A percentile compares a stretch with the other conserved stretches of the same genome.
Conservation (phyloP, 129 eudicot species). For the Pseudognaphalium luteoalbum region DNA sequence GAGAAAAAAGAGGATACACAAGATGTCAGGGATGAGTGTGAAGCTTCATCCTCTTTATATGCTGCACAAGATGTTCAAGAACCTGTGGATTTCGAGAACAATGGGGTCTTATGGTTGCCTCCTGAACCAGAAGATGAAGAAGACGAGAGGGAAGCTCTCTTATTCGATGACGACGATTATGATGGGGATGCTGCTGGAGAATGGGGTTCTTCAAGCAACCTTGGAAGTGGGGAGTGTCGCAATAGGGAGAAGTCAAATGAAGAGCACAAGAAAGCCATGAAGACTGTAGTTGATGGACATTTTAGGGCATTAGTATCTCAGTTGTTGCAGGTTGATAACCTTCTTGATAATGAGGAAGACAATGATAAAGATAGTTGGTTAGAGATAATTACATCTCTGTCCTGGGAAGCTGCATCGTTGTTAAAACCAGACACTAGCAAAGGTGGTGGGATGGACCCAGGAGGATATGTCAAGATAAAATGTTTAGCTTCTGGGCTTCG, state of each 20-base stretch:
- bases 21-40: slow-evolving; percentile 70
- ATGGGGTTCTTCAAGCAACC: slow-evolving; percentile 77
- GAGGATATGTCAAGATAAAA: slow-evolving; percentile 96
- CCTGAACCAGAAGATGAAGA: slow-evolving; percentile 99
- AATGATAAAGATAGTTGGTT: slow-evolving; percentile 78
- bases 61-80: slow-evolving; percentile 70
- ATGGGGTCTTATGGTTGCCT: slow-evolving; percentile 98
- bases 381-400: slow-evolving; percentile 81
- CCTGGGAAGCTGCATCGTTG: slow-evolving; percentile 97
- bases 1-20: slow-evolving; percentile 44
- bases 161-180: slow-evolving; percentile 69
- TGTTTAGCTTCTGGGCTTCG: slow-evolving; percentile 91
- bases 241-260: slow-evolving; percentile 75
- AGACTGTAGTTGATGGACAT: slow-evolving; percentile 89
- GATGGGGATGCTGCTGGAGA: slow-evolving; percentile 81
- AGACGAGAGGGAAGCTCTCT: slow-evolving; percentile 75
- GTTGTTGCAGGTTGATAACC: slow-evolving; percentile 91
- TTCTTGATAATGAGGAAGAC: slow-evolving; percentile 56
- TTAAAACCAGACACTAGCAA: slow-evolving; percentile 93
- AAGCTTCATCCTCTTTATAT: slow-evolving; percentile 74
- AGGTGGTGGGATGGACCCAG: slow-evolving; percentile 99
- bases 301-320: slow-evolving; percentile 96
- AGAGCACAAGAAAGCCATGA: slow-evolving; percentile 88
- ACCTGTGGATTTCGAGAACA: slow-evolving; percentile 94
- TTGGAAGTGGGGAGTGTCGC: slow-evolving; percentile 73